phyloP scores from a whole-genome alignment of 2,329 filamentous ascomycete genomes.

The Tolypocladium pustulatum region DNA sequence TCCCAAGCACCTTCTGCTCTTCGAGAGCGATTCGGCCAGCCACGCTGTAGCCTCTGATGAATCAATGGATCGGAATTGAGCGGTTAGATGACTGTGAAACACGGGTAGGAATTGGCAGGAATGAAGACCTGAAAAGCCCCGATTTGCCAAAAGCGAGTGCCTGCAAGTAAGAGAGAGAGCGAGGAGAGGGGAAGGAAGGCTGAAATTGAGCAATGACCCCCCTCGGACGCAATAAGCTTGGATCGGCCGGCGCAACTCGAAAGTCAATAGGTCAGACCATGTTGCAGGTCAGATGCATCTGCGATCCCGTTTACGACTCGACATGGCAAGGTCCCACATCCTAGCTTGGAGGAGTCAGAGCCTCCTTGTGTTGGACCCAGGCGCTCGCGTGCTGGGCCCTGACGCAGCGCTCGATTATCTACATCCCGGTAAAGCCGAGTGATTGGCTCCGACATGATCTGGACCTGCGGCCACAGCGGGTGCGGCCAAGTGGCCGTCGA shows the following conservation, averaged over 20 bases:
- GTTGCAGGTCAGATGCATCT: neutral
- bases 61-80: neutral
- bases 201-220: neutral
- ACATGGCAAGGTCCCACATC: neutral
- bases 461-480: neutral
- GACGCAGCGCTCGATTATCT: neutral
- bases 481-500: neutral
- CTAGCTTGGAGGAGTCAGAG: neutral
- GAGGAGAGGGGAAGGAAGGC: neutral
- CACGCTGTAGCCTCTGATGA: no score
- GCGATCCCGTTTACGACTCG: neutral
- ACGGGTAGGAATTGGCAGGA: neutral
- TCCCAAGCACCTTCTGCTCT: no score
- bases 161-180: neutral
- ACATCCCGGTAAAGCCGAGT: neutral
- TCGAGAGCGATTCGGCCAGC: no score
- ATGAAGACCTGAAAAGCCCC: neutral
- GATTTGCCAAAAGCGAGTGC: neutral
- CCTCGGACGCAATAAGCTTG: neutral
- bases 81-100: neutral
- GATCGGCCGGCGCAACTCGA: neutral
- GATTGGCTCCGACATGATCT: neutral
- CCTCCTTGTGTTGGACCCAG: neutral
- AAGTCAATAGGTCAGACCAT: neutral
- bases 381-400: neutral